Evolutionary conservation across 129 eudicot species (phyloP), one percentile per base, ranked within the genome.

Genomic region (Erigeron canadensis): DNA sequence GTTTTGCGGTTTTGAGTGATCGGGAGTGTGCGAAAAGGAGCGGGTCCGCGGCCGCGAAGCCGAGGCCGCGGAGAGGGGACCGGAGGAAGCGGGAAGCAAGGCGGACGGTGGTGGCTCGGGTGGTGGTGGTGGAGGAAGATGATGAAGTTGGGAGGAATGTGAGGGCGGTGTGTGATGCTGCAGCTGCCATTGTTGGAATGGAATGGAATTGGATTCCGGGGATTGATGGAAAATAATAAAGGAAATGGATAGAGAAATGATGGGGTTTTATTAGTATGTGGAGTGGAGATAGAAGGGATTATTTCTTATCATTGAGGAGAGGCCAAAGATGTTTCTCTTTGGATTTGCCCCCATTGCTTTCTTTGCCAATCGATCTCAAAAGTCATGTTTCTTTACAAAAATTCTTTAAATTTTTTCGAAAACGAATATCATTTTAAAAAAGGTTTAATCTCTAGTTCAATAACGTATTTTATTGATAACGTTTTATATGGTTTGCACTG

Each of bases 231-330:
- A 58, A 10, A 37, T 17, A 17, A 51, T 51, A 0, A 51, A 22
- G 18, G 18, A 22, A 53, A 17, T 53, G 23, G 18, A 53, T 40
- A 12, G 66, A 19, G 64, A 18, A 38, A 56, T 34, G 66, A 67
- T 41, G 34, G 57, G 47, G 43, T 38, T 4, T 46, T 45, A n/a
- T 40, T 65, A 59, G 45, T 55, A 62, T 69, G 18, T 53, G 10
- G 11, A 8, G 77, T 81, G 76, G 80, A 39, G 64, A 51, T 38
- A 38, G 40, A 11, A 22, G 74, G 21, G 50, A 40, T 37, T 58
- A 82, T 74, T 71, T 70, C 89, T 86, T 86, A 89, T 89, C 96
- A 84, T 73, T 76, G 88, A 84, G 83, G 71, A 74, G 96, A 88
- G 89, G 91, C 82, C 78, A 70, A 83, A 82, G 84, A 78, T 75